phyloP scores from a whole-genome alignment of 306 rosid genomes.

The Datisca glomerata region DNA sequence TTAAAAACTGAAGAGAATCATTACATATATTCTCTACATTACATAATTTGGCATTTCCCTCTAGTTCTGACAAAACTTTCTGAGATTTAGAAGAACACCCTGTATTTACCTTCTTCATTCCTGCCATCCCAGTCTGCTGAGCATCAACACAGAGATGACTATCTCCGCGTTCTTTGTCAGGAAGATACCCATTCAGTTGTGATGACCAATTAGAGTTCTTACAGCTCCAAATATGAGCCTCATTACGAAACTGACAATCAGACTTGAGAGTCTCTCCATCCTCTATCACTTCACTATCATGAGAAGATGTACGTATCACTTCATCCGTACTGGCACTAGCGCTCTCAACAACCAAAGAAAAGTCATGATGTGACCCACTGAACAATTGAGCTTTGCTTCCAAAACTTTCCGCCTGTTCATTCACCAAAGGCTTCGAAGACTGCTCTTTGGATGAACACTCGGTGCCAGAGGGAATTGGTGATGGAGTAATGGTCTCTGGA shows the following conservation, averaged over 20 bases:
- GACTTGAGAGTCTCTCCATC: conserved; percentile 2
- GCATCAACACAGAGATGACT: conserved; percentile 6
- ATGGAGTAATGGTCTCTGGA: conserved; percentile 8
- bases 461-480: conserved; percentile 5
- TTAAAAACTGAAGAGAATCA: conserved; percentile 13
- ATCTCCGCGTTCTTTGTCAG: conserved; percentile 10
- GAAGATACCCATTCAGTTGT: conserved; percentile 5
- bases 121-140: conserved; percentile 11
- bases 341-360: conserved; percentile 9
- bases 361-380: conserved; percentile 4
- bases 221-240: conserved; percentile 12
- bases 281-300: conserved; percentile 3
- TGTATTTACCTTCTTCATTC: conserved; percentile 8
- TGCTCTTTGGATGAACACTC: conserved; percentile 7
- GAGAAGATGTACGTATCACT: neutral
- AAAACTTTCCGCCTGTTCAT: conserved; percentile 1
- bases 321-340: conserved; percentile 3
- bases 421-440: conserved; percentile 10
- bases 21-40: conserved; percentile 10
- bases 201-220: conserved; percentile 1
- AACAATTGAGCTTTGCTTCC: conserved; percentile 3
- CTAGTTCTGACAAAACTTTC: conserved; percentile 10
- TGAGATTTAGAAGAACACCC: conserved; percentile 12
- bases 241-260: conserved; percentile 4
- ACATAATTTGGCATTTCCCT: conserved; percentile 5